These are phyloP conservation scores for Andrographis paniculata DNA, from an alignment of 305 asterid genomes.

Conservation along the genomic window DNA sequence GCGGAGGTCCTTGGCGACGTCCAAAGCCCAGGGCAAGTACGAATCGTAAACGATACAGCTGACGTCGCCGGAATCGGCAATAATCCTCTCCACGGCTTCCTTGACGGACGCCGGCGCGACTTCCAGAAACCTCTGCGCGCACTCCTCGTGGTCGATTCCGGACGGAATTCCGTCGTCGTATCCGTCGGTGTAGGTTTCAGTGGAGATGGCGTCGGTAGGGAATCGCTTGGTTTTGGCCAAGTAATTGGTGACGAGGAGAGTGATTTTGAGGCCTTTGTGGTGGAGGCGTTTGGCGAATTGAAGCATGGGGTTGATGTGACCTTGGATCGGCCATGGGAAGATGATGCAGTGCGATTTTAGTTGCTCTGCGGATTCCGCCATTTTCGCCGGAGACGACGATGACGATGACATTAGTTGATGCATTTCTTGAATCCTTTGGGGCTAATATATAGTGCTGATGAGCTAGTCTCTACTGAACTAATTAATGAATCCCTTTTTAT, in stretches of 20 bases:
- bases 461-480: no score
- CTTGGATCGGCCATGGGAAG: slow-evolving; percentile 32
- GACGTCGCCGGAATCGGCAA: background rate
- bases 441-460: no score
- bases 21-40: slow-evolving; percentile 37
- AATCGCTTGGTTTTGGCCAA: slow-evolving; percentile 4
- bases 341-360: slow-evolving; percentile 23
- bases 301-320: slow-evolving; percentile 48
- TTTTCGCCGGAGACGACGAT: no score
- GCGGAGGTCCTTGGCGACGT: slow-evolving; percentile 28
- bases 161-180: background rate
- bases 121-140: background rate
- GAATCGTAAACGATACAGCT: slow-evolving; percentile 33
- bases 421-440: no score
- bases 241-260: slow-evolving; percentile 12
- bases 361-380: no score
- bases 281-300: slow-evolving; percentile 42
- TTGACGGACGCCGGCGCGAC: background rate
- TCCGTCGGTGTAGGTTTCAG: background rate
- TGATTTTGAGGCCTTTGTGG: slow-evolving; percentile 14
- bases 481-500: no score
- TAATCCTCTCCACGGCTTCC: background rate
- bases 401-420: no score
- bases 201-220: background rate
- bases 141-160: background rate